phyloP scores from a whole-genome alignment of 2,329 filamentous ascomycete genomes.

The Cladophialophora bantiana region DNA sequence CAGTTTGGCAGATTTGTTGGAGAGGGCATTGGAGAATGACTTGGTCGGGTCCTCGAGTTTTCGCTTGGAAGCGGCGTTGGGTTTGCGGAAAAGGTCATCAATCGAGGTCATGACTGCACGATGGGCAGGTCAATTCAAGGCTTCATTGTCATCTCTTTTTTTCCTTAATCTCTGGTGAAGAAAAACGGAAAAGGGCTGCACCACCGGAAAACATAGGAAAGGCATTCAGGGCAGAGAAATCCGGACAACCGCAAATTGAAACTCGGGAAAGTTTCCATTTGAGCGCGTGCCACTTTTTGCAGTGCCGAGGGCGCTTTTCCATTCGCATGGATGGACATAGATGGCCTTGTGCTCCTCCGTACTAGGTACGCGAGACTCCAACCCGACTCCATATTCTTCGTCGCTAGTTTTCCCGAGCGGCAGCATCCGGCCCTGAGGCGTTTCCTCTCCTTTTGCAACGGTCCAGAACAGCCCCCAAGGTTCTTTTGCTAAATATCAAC shows the following conservation, averaged over 20 bases:
- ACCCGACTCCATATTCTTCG: too few species aligned
- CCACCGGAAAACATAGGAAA: constrained; percentile 1
- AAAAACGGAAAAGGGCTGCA: background rate
- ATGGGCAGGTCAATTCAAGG: constrained; percentile 8
- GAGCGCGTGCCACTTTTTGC: background rate
- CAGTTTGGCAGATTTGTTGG: constrained; percentile 40
- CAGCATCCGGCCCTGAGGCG: background rate
- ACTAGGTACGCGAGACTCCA: too few species aligned
- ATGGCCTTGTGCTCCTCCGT: too few species aligned
- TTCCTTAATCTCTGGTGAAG: background rate
- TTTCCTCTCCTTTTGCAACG: background rate
- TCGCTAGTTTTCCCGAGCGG: background rate
- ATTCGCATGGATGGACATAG: too few species aligned
- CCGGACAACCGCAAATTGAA: constrained; percentile 11
- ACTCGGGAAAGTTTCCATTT: constrained; percentile 15
- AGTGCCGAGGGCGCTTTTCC: too few species aligned
- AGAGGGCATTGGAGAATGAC: constrained; percentile 34
- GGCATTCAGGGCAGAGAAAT: background rate
- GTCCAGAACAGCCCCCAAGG: background rate
- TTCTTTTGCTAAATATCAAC: background rate
- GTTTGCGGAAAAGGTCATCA: constrained; percentile 38
- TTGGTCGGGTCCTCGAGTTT: constrained; percentile 40
- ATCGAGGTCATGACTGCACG: constrained; percentile 34
- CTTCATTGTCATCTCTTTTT: background rate
- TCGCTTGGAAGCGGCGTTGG: constrained; percentile 36